Evolutionary conservation across 2,329 filamentous ascomycete genomes (phyloP), one percentile per base, ranked within the genome.

Genomic region (Trichophyton schoenleinii): DNA sequence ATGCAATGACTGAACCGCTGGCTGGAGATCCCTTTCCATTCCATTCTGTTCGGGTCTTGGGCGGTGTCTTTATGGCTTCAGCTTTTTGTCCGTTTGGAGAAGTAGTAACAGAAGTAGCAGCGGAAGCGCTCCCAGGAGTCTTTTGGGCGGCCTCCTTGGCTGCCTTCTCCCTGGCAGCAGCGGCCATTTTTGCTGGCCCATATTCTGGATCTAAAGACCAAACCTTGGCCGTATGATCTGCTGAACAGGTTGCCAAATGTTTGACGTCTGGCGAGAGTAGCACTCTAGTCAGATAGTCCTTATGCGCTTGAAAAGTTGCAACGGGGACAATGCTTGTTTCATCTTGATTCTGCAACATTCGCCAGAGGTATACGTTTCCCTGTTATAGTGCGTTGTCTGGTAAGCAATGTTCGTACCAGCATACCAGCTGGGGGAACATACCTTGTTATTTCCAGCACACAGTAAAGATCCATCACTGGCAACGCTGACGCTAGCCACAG

Each of bases 301-400:
- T 89, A 76, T 96, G 91, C 1, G 91, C 91, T 66, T 84, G 85
- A 79, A 96, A 96, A 65, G 89, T 89, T 62, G 89, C 92, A 63
- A 96, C 84, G 1, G 91, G 91, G 0, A 95, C 81, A 15, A 96
- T 86, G 64, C 89, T 86, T 34, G 91, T 96, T 63, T 87, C 81
- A 62, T 96, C 90, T 66, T 84, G 85, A 63, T 84, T 85, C 70
- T 95, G 91, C 64, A 91, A 83, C 72, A 99, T 88, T 66, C 89
- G 87, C 94, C 94, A 99, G 68, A 99, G 90, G 72, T 95, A 99
- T 65, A 97, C 91, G 68, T 95, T 95, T 67, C 94, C 94, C 89
- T 96, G 67, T 18, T 38, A 13, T 1, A 38, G 9, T 38, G 20
- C 44, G 8, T 18, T 31, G 7, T 8, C 15, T 44, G 15, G 52